Percentiles rank a stretch among this genome's conserved stretches.
These are phyloP conservation scores for Xylaria sp. DNA, from an alignment of 2,329 filamentous ascomycete genomes.

Conservation along the genomic window DNA sequence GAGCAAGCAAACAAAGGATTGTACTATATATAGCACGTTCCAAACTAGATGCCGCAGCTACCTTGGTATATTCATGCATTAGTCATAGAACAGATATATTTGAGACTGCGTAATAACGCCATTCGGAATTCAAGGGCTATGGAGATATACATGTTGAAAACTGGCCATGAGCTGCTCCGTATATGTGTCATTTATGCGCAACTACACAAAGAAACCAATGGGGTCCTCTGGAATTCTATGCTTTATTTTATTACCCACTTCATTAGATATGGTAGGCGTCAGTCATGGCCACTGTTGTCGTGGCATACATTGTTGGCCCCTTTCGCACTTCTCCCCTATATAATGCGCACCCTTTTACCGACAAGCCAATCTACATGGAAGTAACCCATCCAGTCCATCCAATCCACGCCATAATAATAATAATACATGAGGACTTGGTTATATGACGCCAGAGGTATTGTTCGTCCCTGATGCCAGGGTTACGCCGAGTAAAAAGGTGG, in stretches of 20 bases:
- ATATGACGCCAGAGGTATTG: slow-evolving; percentile 1
- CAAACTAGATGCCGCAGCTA: background rate
- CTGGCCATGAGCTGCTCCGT: too few relatives aligned
- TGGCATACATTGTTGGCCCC: background rate
- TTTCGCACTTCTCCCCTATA: background rate
- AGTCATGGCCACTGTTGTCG: background rate
- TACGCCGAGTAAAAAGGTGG: background rate
- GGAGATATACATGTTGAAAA: too few relatives aligned
- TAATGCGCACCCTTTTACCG: background rate
- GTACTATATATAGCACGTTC: background rate
- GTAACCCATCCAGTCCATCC: background rate
- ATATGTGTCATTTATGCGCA: background rate
- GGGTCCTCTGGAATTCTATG: background rate
- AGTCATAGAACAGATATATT: background rate
- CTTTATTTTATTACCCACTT: background rate
- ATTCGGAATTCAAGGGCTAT: too few relatives aligned
- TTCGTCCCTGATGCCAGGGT: background rate
- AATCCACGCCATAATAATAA: slow-evolving; percentile 7
- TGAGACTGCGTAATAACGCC: too few relatives aligned
- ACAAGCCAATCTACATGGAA: background rate
- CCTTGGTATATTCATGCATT: background rate
- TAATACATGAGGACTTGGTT: slow-evolving; percentile 25
- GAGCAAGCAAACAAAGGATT: background rate
- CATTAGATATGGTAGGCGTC: slow-evolving; percentile 1
- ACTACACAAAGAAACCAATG: background rate